phyloP scores from a whole-genome alignment of 371 early-diverging fungal species.

The Circinella minor region DNA sequence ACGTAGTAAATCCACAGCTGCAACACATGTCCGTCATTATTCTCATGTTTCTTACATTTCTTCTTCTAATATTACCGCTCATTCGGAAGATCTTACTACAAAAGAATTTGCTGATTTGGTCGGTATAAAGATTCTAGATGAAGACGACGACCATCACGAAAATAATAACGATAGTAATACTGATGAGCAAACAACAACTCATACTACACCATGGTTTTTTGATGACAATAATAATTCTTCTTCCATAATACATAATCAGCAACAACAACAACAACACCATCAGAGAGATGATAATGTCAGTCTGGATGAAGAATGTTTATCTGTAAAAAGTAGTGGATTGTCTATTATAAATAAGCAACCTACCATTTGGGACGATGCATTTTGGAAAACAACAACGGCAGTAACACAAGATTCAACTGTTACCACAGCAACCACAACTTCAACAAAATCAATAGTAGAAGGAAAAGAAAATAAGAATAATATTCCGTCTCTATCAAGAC shows the following conservation, averaged over 20 bases:
- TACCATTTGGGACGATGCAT: slow-evolving; percentile 42
- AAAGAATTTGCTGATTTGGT: slow-evolving; percentile 54
- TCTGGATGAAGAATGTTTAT: slow-evolving; percentile 15
- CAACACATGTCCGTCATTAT: slow-evolving; percentile 30
- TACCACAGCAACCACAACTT: slow-evolving; percentile 18
- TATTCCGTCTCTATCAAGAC: background rate
- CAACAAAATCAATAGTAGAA: background rate
- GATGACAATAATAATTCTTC: background rate
- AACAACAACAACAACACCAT: background rate
- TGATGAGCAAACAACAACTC: too few species aligned
- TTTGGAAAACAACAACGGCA: slow-evolving; percentile 22
- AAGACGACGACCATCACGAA: slow-evolving; percentile 8
- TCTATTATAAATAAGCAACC: slow-evolving; percentile 15
- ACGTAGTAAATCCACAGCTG: slow-evolving; percentile 10
- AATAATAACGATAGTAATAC: background rate
- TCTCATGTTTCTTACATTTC: slow-evolving; percentile 43
- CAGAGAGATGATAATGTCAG: slow-evolving; percentile 5
- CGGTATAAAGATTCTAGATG: slow-evolving; percentile 49
- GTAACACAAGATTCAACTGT: background rate
- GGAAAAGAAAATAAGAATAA: background rate
- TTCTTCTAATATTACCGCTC: slow-evolving; percentile 46
- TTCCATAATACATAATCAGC: background rate
- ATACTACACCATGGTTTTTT: background rate
- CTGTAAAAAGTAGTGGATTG: slow-evolving; percentile 6
- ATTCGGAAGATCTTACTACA: slow-evolving; percentile 50